These are phyloP conservation scores for Phascolomyces articulosus DNA, from an alignment of 371 early-diverging fungal genomes.

Conservation along the genomic window DNA sequence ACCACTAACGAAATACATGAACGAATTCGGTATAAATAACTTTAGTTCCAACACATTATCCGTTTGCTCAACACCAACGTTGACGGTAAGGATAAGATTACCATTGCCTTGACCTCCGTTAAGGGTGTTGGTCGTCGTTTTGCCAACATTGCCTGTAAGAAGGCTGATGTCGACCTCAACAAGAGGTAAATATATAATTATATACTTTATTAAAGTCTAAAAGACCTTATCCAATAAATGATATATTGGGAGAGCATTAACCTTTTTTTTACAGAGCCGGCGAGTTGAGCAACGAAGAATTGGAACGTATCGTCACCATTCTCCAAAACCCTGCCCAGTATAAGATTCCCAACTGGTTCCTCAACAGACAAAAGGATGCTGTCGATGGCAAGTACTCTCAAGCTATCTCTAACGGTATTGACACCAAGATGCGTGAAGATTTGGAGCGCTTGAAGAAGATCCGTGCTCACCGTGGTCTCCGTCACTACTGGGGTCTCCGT, in stretches of 20 bases:
- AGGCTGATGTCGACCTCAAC: constrained; percentile 95
- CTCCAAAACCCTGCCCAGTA: constrained; percentile 92
- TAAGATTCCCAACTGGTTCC: constrained; percentile 99
- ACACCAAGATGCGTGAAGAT: constrained; percentile 96
- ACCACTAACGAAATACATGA: neutral
- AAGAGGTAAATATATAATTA: constrained; percentile 82
- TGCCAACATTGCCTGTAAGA: constrained; percentile 97
- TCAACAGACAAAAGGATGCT: constrained; percentile 98
- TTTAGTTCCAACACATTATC: constrained; percentile 96
- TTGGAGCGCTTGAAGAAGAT: constrained; percentile 97
- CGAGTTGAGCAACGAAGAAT: constrained; percentile 93
- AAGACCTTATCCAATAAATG: too few relatives aligned
- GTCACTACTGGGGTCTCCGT: constrained; percentile 97
- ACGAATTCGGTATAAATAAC: neutral
- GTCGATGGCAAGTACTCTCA: constrained; percentile 94
- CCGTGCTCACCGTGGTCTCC: constrained; percentile 92
- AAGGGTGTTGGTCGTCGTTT: constrained; percentile 99
- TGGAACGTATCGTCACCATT: constrained; percentile 88
- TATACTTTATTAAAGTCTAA: too few relatives aligned
- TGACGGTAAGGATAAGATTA: constrained; percentile 95
- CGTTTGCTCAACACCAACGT: constrained; percentile 99
- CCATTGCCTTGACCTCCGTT: constrained; percentile 97
- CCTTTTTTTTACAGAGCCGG: constrained; percentile 84
- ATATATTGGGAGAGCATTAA: too few relatives aligned
- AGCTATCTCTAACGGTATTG: constrained; percentile 93